These are phyloP conservation scores for Aspergillus proliferans DNA, from an alignment of 2,329 filamentous ascomycete species.

Conservation along the genomic window DNA sequence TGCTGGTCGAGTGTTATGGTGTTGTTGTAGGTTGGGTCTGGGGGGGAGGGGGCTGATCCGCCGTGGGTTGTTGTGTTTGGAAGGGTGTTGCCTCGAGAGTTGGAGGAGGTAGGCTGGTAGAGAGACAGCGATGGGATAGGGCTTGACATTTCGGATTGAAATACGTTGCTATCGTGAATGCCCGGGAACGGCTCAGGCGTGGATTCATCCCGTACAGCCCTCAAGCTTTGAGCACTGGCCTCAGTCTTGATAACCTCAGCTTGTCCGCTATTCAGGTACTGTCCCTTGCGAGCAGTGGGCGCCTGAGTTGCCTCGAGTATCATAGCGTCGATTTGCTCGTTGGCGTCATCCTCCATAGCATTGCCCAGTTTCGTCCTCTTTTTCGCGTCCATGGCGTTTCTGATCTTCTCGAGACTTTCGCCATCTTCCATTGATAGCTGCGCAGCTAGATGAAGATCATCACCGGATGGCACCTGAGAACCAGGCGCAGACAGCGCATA, in stretches of 20 bases:
- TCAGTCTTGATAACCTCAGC: slow-evolving; percentile 7
- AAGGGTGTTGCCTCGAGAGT: neutral
- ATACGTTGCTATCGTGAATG: too few relatives aligned
- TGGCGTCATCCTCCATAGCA: neutral
- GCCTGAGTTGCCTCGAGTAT: neutral
- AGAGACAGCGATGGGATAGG: slow-evolving; percentile 2
- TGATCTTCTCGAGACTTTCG: neutral
- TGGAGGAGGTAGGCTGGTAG: neutral
- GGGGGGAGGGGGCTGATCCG: slow-evolving; percentile 20
- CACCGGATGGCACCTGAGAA: slow-evolving; percentile 1
- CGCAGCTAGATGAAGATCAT: slow-evolving; percentile 1
- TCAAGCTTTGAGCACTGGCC: slow-evolving; percentile 7
- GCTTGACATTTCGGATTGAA: neutral
- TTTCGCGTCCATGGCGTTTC: neutral
- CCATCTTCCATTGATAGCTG: neutral
- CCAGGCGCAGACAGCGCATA: slow-evolving; percentile 12
- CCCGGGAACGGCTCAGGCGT: neutral
- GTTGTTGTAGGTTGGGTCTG: slow-evolving; percentile 16
- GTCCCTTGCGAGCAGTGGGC: slow-evolving; percentile 8
- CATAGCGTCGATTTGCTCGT: neutral
- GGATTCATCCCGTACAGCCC: slow-evolving; percentile 4
- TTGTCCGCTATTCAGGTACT: slow-evolving; percentile 9
- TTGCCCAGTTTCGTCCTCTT: neutral
- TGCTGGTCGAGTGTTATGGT: slow-evolving; percentile 18
- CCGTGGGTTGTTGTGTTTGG: slow-evolving; percentile 9